Evolutionary conservation across 129 eudicot genomes (phyloP), one percentile per base, ranked within the genome.

Genomic region (Artemisia annua): DNA sequence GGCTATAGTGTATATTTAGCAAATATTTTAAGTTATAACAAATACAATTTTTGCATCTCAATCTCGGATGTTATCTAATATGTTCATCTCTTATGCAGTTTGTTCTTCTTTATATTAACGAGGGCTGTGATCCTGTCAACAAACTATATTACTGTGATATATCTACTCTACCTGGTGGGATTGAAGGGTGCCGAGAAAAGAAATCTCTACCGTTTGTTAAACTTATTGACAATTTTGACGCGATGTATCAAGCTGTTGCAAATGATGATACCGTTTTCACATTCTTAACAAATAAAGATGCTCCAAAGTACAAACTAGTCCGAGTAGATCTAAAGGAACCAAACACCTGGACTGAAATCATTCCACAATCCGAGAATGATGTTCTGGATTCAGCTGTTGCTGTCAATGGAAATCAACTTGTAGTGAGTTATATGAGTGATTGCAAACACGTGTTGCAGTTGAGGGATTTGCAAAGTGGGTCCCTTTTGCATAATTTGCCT

Each of bases 151-250:
- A 95, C 76, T 85, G 92, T 75, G 90, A 90, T 59, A 20, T 95
- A n/a, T 83, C 96, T 58, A 59, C 78, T 43, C 81, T 94, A n/a
- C 81, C 93, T 50, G 67, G 74, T 67, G 91, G 91, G 59, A 89
- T 95, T 72, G 77, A 83, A 81, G 91, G 88, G 60, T 80, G 79
- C 19, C 77, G 70, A 79, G 89, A 88, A 48, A 70, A 75, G 54
- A 81, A 83, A 11, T 30, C 80, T 15, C 97, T 95, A 71, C 99
- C 97, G 48, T 95, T 95, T 66, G 71, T 85, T 48, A 95, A 90
- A 79, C 90, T 95, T 30, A 86, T 95, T 12, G 99, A 95, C 79
- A 87, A 76, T 4, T 86, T 95, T 76, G 97, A 90, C 9, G 99
- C 96, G 51, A 62, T 72, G 62, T 95, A 95, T 69, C 22, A 62